Conservation (phyloP, 2,329 filamentous ascomycete genomes). For the Graphiopsis chlorocephala region DNA sequence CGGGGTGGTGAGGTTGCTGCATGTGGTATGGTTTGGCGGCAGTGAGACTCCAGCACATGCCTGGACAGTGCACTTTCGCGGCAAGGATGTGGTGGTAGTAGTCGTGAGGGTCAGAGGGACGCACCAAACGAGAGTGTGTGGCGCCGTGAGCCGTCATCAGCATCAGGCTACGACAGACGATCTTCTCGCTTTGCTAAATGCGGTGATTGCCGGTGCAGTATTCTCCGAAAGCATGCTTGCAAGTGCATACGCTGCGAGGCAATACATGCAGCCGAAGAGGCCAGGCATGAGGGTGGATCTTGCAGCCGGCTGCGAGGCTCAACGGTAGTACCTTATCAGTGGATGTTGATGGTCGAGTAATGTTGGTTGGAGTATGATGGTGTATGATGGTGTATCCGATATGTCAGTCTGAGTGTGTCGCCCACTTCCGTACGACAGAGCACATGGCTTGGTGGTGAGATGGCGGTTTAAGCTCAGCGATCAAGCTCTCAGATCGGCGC, state of each 20-base stretch:
- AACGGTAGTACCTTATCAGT: neutral
- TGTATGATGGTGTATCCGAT: neutral
- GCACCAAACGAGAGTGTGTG: neutral
- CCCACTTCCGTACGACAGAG: neutral
- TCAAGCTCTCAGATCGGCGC: conserved; percentile 13
- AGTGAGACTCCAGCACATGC: conserved; percentile 27
- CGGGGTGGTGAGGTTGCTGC: conserved; percentile 14
- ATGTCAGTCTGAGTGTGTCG: neutral
- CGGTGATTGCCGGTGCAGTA: conserved; percentile 16
- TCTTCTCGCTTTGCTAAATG: conserved; percentile 10
- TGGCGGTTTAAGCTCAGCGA: conserved; percentile 12
- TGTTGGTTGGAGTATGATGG: neutral
- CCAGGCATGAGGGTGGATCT: conserved; percentile 5
- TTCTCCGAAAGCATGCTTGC: conserved; percentile 12
- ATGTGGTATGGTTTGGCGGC: conserved; percentile 14
- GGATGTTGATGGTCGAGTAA: neutral
- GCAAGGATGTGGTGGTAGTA: conserved; percentile 1
- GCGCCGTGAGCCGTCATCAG: conserved; percentile 5
- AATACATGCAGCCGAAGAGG: conserved; percentile 8
- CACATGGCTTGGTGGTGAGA: neutral
- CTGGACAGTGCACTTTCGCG: conserved; percentile 11
- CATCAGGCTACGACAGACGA: neutral
- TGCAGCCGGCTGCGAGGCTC: neutral
- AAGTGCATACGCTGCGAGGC: neutral
- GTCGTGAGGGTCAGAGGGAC: neutral